phyloP scores from a whole-genome alignment of 2,329 filamentous ascomycete species.

The Shiraia bambusicola region DNA sequence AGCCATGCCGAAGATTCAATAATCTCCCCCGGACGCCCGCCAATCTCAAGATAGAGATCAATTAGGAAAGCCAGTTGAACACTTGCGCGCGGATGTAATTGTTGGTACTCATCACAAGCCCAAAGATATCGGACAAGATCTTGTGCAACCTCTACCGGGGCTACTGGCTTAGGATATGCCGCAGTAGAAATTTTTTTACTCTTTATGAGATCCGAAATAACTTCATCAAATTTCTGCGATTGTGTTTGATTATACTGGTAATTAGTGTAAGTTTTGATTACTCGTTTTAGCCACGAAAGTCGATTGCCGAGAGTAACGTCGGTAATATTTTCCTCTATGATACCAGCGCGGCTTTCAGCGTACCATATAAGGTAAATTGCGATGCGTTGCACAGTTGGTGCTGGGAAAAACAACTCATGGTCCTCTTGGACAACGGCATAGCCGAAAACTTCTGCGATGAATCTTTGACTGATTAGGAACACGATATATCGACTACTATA shows the following conservation, averaged over 20 bases:
- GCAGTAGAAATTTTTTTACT: constrained; percentile 1
- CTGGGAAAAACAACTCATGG: too few species aligned
- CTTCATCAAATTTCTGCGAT: constrained; percentile 3
- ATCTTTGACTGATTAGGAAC: too few species aligned
- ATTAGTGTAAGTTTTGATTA: constrained; percentile 8
- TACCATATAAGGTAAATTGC: constrained; percentile 8
- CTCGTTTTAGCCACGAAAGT: constrained; percentile 8
- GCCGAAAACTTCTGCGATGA: too few species aligned
- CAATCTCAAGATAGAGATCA: not conserved
- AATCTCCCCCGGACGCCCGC: constrained; percentile 4
- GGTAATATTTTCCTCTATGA: constrained; percentile 10
- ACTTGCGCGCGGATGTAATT: constrained; percentile 3
- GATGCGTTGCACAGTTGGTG: constrained; percentile 1
- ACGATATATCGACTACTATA: too few species aligned
- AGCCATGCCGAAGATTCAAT: constrained; percentile 4
- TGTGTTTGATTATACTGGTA: constrained; percentile 6
- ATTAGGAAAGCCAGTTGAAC: constrained; percentile 10
- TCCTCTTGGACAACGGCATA: too few species aligned
- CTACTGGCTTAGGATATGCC: constrained; percentile 6
- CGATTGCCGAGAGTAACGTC: constrained; percentile 7
- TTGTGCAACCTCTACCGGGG: constrained; percentile 3
- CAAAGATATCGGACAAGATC: constrained; percentile 10
- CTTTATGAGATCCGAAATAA: not conserved
- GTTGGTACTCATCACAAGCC: constrained; percentile 9
- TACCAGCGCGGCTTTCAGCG: constrained; percentile 2